Evolutionary conservation across 495 filamentous ascomycete species (phyloP).

Genomic region (Penicillium ochrochloron): DNA sequence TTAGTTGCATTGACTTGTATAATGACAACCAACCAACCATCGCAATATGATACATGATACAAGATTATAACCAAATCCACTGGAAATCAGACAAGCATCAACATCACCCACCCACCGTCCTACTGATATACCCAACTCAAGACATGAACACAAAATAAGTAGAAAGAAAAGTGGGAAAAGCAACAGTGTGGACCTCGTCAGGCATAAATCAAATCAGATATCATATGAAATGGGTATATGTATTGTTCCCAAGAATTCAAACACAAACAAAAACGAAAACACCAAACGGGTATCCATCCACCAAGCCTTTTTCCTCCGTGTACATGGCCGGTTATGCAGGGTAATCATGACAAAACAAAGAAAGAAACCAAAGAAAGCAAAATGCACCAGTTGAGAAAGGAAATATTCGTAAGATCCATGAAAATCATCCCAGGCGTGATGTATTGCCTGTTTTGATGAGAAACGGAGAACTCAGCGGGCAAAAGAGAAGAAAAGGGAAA

Average conservation of each 20-base stretch:
- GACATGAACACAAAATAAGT: not conserved
- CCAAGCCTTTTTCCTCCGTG: conserved; percentile 4
- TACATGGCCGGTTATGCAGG: conserved; percentile 9
- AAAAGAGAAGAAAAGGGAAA: not conserved
- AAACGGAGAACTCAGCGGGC: not conserved
- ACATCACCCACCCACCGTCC: not conserved
- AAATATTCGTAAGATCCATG: conserved; percentile 12
- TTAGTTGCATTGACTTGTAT: not conserved
- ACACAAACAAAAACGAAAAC: conserved; percentile 4
- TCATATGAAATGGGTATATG: conserved; percentile 15
- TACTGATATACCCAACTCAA: too few relatives aligned
- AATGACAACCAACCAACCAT: not conserved
- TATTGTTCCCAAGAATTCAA: conserved; percentile 6
- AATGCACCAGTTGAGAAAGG: conserved; percentile 7
- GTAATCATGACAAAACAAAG: conserved; percentile 7
- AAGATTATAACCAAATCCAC: not conserved
- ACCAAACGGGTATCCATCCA: conserved; percentile 4
- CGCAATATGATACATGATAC: conserved; percentile 5
- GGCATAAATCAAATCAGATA: not conserved
- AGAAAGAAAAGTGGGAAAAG: not conserved
- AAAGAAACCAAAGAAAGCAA: not conserved
- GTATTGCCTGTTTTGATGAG: not conserved
- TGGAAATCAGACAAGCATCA: not conserved
- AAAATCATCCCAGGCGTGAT: conserved; percentile 5
- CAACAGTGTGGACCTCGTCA: not conserved